A percentile compares a stretch with the other conserved stretches of the same genome.
These are phyloP conservation scores for Globisporangium camurandrum DNA, from an alignment of 352 stramenopile species.

Conservation along the genomic window DNA sequence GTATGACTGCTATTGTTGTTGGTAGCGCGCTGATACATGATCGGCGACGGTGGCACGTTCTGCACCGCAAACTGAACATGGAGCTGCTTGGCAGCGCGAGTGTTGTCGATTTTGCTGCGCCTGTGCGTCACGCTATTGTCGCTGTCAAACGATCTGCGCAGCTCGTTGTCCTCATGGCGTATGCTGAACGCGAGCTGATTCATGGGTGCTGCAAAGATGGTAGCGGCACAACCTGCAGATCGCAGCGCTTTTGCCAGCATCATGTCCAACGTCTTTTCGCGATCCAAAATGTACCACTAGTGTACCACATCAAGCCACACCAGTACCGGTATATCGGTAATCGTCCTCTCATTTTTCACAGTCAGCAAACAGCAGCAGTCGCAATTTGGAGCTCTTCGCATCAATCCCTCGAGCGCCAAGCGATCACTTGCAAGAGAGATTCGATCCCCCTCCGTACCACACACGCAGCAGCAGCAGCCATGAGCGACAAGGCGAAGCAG, in stretches of 20 bases:
- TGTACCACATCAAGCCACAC: no score
- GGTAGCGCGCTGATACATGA: constrained; percentile 22
- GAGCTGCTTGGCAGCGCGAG: neutral
- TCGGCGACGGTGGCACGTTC: constrained; percentile 27
- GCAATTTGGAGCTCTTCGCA: neutral
- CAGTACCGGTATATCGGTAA: neutral
- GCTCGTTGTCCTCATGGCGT: neutral
- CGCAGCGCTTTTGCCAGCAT: neutral
- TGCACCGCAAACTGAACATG: constrained; percentile 47
- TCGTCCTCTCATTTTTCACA: neutral
- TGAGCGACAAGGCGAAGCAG: constrained; percentile 39
- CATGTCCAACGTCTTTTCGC: constrained; percentile 8
- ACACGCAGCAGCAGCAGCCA: constrained; percentile 6
- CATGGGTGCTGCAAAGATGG: constrained; percentile 1
- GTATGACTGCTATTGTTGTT: neutral
- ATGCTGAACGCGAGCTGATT: constrained; percentile 21
- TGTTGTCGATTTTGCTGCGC: neutral
- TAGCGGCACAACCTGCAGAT: neutral
- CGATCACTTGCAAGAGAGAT: neutral
- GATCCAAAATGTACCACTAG: no score
- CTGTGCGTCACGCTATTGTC: neutral
- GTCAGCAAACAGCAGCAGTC: neutral
- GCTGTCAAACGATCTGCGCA: neutral
- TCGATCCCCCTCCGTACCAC: neutral
- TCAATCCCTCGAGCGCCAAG: neutral